These are phyloP conservation scores for Colletotrichum gloeosporioides DNA, from an alignment of 2,329 filamentous ascomycete species.

Conservation along the genomic window DNA sequence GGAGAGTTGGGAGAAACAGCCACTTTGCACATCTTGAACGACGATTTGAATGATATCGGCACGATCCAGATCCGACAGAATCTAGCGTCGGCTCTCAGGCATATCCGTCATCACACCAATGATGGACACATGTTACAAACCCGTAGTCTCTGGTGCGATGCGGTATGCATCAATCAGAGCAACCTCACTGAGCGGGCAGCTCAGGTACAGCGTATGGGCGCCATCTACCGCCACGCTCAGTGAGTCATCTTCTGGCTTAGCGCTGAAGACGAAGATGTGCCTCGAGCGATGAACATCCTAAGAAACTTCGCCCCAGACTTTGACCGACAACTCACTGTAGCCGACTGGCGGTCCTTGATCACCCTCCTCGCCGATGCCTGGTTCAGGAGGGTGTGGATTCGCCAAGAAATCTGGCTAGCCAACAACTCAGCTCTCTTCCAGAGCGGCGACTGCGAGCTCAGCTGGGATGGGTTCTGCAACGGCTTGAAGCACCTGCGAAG, in stretches of 20 bases:
- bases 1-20: not conserved
- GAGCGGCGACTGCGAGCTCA: not conserved
- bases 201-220: not conserved
- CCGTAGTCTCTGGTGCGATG: not conserved
- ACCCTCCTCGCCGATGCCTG: not conserved
- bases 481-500: not conserved
- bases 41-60: not conserved
- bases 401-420: not conserved
- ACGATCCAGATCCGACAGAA: not conserved
- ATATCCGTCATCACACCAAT: not conserved
- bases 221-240: not conserved
- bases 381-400: not conserved
- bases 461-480: not conserved
- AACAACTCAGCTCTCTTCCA: not conserved
- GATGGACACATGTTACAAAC: not conserved
- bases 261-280: not conserved
- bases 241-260: not conserved
- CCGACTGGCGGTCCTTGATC: not conserved
- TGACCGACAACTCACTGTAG: not conserved
- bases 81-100: not conserved
- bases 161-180: not conserved
- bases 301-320: not conserved
- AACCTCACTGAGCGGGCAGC: not conserved
- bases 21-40: not conserved
- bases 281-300: not conserved